Base-by-base conservation (phyloP, 2,329 filamentous ascomycete genomes). In the Tolypocladium amazonense region DNA sequence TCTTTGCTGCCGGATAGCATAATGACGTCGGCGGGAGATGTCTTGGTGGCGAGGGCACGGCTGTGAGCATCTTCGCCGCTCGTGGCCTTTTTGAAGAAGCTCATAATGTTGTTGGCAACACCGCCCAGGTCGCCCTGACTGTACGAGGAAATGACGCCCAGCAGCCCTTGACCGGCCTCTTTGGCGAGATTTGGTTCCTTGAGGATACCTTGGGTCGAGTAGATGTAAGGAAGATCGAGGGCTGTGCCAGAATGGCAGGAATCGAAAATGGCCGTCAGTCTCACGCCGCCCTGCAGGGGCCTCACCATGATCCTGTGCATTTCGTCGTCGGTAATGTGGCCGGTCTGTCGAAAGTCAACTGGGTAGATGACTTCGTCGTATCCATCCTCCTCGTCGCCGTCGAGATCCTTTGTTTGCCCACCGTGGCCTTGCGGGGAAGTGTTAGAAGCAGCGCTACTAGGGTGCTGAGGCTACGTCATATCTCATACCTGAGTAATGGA, bases 1-100 rank as follows among this genome's bases (percentile, higher is more conserved):
- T 97, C 94, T 75, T 97, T 97, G 78, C 90, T 96, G 60, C 94
- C 94, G 59, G 91, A 96, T 85, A 92, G 94, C 91, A 97, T 97
- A 71, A 97, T 83, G 53, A 99, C 93, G 73, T 97, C 94, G 53
- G 94, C 94, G 1, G 92, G 89, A 56, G 89, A 94, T 14, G 93
- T 97, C 81, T 96, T 97, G 50, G 93, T 97, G 65, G 88, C 82
- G 65, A 92, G 77, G 56, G 92, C 86, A 70, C 87, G 88, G 76
- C 92, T 84, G 73, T 92, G 88, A 8, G 88, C 87, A n/a, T 91
- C 87, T 60, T 94, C 82, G 66, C 93, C 92, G 59, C 78, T 85
- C 20, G 89, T 88, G 14, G 90, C 92, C 74, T 94, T 95, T 79
- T 96, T 97, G 77, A 96, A 86, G 69, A 97, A 85, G 54, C 87